These are phyloP conservation scores for Macrocybe gigantea DNA, from an alignment of 768 basidiomycete genomes.

Conservation along the genomic window DNA sequence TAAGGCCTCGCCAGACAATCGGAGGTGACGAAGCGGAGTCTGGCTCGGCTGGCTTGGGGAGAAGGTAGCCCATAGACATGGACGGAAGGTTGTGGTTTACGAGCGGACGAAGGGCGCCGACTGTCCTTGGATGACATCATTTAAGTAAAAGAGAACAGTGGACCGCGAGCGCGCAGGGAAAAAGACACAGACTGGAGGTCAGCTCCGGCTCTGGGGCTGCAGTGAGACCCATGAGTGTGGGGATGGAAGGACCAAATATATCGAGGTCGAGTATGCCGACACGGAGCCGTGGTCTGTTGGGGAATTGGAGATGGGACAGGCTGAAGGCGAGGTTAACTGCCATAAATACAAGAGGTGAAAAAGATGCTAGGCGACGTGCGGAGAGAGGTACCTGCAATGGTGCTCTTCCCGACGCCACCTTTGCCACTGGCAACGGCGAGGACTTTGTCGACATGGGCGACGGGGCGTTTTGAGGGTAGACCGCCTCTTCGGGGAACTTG, in stretches of 20 bases:
- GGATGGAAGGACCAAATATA: constrained; percentile 92
- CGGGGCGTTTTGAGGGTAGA: constrained; percentile 45
- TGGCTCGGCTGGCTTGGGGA: constrained; percentile 48
- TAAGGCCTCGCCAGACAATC: constrained; percentile 92
- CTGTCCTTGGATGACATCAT: constrained; percentile 26
- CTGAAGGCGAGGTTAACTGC: constrained; percentile 80
- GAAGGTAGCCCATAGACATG: constrained; percentile 97
- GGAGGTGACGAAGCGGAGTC: constrained; percentile 63
- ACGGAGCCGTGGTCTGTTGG: constrained; percentile 38
- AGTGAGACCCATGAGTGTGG: constrained; percentile 88
- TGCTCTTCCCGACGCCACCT: constrained; percentile 97
- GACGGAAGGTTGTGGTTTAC: constrained; percentile 85
- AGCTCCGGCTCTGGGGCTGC: constrained; percentile 71
- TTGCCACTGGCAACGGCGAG: constrained; percentile 89
- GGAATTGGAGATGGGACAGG: constrained; percentile 43
- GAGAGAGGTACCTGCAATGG: constrained; percentile 62
- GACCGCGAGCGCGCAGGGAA: not conserved
- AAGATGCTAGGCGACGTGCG: too few species aligned
- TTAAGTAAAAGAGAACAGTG: not conserved
- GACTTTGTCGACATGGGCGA: constrained; percentile 74
- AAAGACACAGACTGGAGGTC: constrained; percentile 49
- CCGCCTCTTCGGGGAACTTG: constrained; percentile 57
- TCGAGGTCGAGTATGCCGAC: constrained; percentile 93
- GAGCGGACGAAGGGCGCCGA: constrained; percentile 74
- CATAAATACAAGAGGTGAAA: not conserved